These are phyloP conservation scores for Chaetomiaceae sp. DNA, from an alignment of 2,329 filamentous ascomycete genomes.

Conservation along the genomic window DNA sequence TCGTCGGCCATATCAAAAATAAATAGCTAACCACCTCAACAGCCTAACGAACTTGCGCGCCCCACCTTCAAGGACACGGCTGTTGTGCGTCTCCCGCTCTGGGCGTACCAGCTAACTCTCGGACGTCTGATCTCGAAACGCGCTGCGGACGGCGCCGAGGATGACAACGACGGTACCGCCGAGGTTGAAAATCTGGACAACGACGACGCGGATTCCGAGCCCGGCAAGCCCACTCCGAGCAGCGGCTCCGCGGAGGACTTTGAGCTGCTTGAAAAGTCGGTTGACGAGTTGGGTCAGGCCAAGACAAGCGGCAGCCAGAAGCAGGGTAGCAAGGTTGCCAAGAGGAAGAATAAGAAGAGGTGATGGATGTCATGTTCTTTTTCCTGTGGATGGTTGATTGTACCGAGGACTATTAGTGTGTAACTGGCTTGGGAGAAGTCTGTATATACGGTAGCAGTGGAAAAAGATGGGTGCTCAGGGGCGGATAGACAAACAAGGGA, in stretches of 20 bases:
- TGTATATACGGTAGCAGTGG: not conserved
- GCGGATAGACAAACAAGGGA: not conserved
- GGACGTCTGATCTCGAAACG: conserved; percentile 46
- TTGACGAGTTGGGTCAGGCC: conserved; percentile 49
- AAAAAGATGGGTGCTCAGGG: too few relatives aligned
- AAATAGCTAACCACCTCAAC: conserved; percentile 7
- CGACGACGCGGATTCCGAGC: conserved; percentile 47
- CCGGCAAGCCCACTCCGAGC: conserved; percentile 48
- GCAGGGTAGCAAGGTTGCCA: conserved; percentile 42
- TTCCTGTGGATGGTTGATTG: not conserved
- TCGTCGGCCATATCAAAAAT: not conserved
- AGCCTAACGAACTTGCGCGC: conserved; percentile 73
- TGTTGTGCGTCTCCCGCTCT: conserved; percentile 72
- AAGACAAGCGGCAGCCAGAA: conserved; percentile 45
- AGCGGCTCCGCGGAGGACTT: conserved; percentile 58
- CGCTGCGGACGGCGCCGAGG: conserved; percentile 30
- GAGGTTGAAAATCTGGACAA: conserved; percentile 35
- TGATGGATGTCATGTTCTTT: conserved; percentile 29
- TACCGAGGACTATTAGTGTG: not conserved
- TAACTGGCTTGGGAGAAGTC: not conserved
- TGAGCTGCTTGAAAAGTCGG: conserved; percentile 59
- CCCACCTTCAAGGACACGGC: conserved; percentile 81
- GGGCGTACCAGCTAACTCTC: conserved; percentile 57
- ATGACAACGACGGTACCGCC: conserved; percentile 32
- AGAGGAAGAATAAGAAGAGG: conserved; percentile 53